A percentile compares a stretch with the other conserved stretches of the same genome.
Conservation (phyloP, 1,284 basidiomycete species). For the Naganishia sp. region DNA sequence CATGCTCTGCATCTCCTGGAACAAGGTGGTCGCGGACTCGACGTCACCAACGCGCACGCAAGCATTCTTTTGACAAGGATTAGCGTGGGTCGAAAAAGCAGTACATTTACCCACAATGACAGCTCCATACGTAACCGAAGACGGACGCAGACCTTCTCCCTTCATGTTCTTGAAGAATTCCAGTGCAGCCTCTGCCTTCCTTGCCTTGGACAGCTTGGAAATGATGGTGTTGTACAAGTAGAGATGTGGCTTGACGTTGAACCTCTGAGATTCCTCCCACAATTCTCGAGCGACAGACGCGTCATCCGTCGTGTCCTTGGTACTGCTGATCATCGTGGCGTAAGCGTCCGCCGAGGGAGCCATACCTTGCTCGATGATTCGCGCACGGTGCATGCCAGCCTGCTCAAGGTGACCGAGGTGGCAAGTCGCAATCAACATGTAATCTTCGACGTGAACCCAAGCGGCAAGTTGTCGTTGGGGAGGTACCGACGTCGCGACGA, state of each 20-base stretch:
- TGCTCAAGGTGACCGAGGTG: constrained; percentile 75
- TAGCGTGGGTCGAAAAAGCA: background rate
- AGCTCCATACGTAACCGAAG: constrained; percentile 91
- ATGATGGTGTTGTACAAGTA: constrained; percentile 96
- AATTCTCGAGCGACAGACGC: constrained; percentile 79
- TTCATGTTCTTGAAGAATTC: constrained; percentile 81
- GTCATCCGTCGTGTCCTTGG: constrained; percentile 92
- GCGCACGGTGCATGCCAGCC: constrained; percentile 76
- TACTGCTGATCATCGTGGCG: constrained; percentile 79
- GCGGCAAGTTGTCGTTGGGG: constrained; percentile 53
- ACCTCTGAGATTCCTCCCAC: constrained; percentile 73
- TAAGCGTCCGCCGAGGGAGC: constrained; percentile 84
- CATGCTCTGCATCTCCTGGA: constrained; percentile 77
- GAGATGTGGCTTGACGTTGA: constrained; percentile 72
- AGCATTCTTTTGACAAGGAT: constrained; percentile 57
- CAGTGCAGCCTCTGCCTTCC: constrained; percentile 84
- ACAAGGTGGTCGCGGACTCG: constrained; percentile 75
- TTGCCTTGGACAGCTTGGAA: constrained; percentile 85
- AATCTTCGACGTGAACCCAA: constrained; percentile 81
- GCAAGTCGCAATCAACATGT: constrained; percentile 81
- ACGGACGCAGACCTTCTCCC: constrained; percentile 62
- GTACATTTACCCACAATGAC: constrained; percentile 66
- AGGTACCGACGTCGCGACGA: constrained; percentile 55
- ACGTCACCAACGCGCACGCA: constrained; percentile 92
- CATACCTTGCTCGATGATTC: constrained; percentile 75